A percentile compares a stretch with the other conserved stretches of the same genome.
Conservation (phyloP, 2,329 filamentous ascomycete genomes). For the Trichophyton simii region DNA sequence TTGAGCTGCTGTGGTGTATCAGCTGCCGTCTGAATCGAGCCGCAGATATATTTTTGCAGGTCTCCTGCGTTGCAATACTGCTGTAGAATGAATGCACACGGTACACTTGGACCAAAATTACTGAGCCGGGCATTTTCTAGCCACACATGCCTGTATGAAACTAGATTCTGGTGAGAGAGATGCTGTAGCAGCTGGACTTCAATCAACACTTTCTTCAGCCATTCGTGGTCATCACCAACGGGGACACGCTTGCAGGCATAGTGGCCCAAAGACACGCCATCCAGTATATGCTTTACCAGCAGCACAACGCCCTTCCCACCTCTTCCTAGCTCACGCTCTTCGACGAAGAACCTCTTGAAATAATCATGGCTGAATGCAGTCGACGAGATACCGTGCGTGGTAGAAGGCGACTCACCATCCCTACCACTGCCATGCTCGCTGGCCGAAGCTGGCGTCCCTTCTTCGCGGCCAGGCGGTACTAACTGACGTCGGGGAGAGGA, state of each 20-base stretch:
- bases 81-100: conserved; percentile 91
- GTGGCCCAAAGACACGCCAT: conserved; percentile 73
- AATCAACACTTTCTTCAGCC: conserved; percentile 86
- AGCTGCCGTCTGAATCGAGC: conserved; percentile 46
- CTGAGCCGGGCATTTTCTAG: conserved; percentile 76
- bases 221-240: conserved; percentile 84
- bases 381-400: conserved; percentile 56
- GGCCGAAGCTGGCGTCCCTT: conserved; percentile 5
- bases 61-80: conserved; percentile 96
- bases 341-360: conserved; percentile 84
- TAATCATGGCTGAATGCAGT: conserved; percentile 86
- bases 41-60: conserved; percentile 74
- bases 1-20: conserved; percentile 74
- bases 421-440: background rate
- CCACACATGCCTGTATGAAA: conserved; percentile 96
- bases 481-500: conserved; percentile 39
- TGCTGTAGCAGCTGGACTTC: conserved; percentile 89
- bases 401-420: background rate
- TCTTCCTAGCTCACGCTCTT: conserved; percentile 71
- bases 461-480: conserved; percentile 32
- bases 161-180: conserved; percentile 85
- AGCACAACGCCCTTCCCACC: conserved; percentile 92
- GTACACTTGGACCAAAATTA: conserved; percentile 78
- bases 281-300: conserved; percentile 83
- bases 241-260: conserved; percentile 97